Conservation (phyloP, 345 rosid genomes). For the Syzygium oleosum region DNA sequence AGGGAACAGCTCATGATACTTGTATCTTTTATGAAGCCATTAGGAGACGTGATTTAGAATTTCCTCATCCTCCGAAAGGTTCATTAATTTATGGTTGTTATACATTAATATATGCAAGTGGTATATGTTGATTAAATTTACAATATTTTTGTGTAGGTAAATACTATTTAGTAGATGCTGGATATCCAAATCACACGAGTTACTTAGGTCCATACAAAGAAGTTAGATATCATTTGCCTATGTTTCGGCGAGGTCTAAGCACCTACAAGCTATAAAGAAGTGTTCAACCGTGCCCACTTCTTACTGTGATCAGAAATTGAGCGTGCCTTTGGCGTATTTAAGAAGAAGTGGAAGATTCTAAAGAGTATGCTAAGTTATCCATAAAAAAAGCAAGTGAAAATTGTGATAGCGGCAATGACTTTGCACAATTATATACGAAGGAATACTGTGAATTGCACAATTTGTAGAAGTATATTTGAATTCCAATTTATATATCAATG, state of each 20-base stretch:
- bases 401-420: fast-evolving
- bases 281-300: fast-evolving
- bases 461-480: fast-evolving
- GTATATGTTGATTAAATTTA: not conserved
- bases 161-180: too few species aligned
- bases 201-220: fast-evolving
- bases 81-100: too few species aligned
- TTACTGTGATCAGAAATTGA: fast-evolving
- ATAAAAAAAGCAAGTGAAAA: fast-evolving
- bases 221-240: fast-evolving
- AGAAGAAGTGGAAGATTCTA: not conserved
- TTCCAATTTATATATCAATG: fast-evolving
- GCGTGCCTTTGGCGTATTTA: fast-evolving
- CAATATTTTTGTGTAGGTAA: too few species aligned
- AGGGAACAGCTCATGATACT: not conserved
- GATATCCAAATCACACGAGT: fast-evolving
- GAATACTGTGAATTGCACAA: too few species aligned
- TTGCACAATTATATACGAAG: too few species aligned
- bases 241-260: fast-evolving
- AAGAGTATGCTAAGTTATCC: too few species aligned
- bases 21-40: not conserved
- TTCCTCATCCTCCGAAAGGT: fast-evolving
- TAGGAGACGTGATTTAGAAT: not conserved
- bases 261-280: not conserved
- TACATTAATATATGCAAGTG: too few species aligned